Evolutionary conservation across 1,139 yeast species (phyloP), one percentile per base, ranked within the genome.

Genomic region (Hemisphaericaspora subhashii): DNA sequence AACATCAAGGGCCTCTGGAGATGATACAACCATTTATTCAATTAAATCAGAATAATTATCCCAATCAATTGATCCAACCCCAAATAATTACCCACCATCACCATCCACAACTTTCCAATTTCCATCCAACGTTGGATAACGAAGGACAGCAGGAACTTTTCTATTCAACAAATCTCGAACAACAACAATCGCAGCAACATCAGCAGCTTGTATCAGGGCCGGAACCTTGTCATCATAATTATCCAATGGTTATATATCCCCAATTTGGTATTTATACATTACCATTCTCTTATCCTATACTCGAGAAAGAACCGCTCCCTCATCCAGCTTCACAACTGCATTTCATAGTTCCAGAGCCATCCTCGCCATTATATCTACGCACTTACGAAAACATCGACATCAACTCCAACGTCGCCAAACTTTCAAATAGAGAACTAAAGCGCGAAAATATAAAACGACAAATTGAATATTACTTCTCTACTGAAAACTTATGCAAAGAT

Each of bases 401-500:
- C 5, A 24, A 24, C 27, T 24, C 36, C 27, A 36, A 16, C 11
- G 32, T 10, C 32, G 32, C 14, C 32, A 29, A 15, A 17, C 20
- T 20, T 6, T 17, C 32, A 11, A 29, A 8, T 10, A 29, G 15
- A 15, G 14, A 13, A 21, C 22, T 21, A 11, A 40, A 38, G 23
- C 32, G 36, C 12, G 33, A 36, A 15, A 41, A 28, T 33, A 53
- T 57, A 13, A 47, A 42, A 30, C 29, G 42, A 12, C 64, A 59
- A 40, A 37, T 60, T 17, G 43, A 40, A 11, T 57, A 58, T 40
- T 60, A 60, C 42, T 59, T 61, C 34, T 60, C 64, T 5, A 44
- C 55, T 2, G 54, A 52, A 35, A 61, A 61, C 39, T 49, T 61
- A 35, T 45, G 55, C 41, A 57, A 55, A 35, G 66, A 61, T 39